A percentile compares a stretch with the other conserved stretches of the same genome.
Conservation (phyloP, 176 grass and related monocot species). For the Alloteropsis semialata region DNA sequence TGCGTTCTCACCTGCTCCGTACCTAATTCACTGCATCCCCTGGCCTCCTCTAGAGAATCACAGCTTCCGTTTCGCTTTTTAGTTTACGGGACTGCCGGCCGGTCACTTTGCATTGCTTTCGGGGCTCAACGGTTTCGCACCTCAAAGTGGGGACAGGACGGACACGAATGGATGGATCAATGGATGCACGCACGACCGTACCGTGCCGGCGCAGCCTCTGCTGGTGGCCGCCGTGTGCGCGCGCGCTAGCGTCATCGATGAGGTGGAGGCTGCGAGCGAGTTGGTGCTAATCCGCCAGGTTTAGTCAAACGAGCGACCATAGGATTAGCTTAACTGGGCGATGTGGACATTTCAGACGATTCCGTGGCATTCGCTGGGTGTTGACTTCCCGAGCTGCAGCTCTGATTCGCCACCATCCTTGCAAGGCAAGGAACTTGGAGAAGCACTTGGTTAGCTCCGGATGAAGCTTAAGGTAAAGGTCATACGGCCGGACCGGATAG, state of each 20-base stretch:
- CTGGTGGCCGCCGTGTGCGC: not conserved
- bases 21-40: no score
- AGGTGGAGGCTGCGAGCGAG: slow-evolving; percentile 8
- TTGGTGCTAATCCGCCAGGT: not conserved
- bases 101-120: not conserved
- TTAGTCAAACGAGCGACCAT: not conserved
- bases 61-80: not conserved
- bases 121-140: not conserved
- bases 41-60: not conserved
- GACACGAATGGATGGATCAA: not conserved
- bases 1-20: no score
- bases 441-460: not conserved
- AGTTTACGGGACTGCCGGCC: no score
- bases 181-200: no score
- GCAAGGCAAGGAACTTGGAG: not conserved
- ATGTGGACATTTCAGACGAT: not conserved
- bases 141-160: not conserved
- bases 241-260: slow-evolving; percentile 10
- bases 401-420: not conserved
- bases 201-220: not conserved
- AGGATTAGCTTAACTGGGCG: not conserved
- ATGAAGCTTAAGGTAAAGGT: no score
- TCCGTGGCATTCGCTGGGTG: not conserved
- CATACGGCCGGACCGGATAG: not conserved
- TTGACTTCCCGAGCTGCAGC: not conserved